These are phyloP conservation scores for Podaxis rugospora DNA, from an alignment of 768 basidiomycete species.

Conservation along the genomic window DNA sequence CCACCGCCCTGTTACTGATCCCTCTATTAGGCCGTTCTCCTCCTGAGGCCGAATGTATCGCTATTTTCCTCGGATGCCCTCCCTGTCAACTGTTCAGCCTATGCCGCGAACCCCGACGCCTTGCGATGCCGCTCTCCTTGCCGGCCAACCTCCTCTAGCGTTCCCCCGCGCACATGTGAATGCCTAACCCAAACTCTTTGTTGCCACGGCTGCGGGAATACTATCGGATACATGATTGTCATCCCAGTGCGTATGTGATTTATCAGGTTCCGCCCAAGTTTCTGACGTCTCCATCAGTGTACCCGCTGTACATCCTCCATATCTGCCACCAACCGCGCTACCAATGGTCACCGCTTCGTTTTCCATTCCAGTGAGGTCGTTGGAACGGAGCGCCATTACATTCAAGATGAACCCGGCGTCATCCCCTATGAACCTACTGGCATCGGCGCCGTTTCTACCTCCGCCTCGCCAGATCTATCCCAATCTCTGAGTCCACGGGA, in stretches of 20 bases:
- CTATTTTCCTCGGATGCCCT: slow-evolving; percentile 81
- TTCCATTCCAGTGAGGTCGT: slow-evolving; percentile 73
- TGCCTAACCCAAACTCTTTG: slow-evolving; percentile 80
- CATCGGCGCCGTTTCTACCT: slow-evolving; percentile 5
- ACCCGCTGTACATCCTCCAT: slow-evolving; percentile 70
- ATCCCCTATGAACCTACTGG: slow-evolving; percentile 34
- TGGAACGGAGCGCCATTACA: slow-evolving; percentile 60
- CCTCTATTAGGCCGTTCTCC: slow-evolving; percentile 64
- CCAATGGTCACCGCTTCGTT: slow-evolving; percentile 84
- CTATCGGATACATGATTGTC: slow-evolving; percentile 80
- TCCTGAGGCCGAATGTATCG: slow-evolving; percentile 75
- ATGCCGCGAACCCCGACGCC: slow-evolving; percentile 42
- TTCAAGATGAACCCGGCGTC: slow-evolving; percentile 61
- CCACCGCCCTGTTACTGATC: slow-evolving; percentile 1
- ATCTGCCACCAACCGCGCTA: slow-evolving; percentile 60
- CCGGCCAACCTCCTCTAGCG: slow-evolving; percentile 27
- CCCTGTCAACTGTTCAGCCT: slow-evolving; percentile 73
- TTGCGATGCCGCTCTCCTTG: slow-evolving; percentile 32
- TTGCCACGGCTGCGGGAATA: slow-evolving; percentile 73
- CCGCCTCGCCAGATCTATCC: not conserved
- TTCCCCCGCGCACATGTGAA: slow-evolving; percentile 63
- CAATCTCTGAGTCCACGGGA: not conserved
- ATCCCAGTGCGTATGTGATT: slow-evolving; percentile 40
- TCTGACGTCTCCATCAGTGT: slow-evolving; percentile 36
- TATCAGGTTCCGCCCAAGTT: not conserved